Conservation (phyloP, 2,329 filamentous ascomycete species). For the Ophiostoma himal-ulmi region DNA sequence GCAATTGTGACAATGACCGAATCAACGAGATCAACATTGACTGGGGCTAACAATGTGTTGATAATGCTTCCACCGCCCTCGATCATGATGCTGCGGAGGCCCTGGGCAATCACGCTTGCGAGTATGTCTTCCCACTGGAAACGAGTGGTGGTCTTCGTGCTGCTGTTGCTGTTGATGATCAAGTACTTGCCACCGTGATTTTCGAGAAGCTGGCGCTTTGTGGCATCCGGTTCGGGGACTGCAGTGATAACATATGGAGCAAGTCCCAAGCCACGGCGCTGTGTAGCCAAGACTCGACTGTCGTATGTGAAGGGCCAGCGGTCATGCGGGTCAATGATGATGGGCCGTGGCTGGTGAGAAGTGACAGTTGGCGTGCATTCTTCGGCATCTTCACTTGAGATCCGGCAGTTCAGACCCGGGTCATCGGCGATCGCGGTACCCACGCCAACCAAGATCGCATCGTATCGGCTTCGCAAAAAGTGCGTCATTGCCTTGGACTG, state of each 20-base stretch:
- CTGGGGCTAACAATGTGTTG: conserved; percentile 66
- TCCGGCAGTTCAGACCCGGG: conserved; percentile 76
- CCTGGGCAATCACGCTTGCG: conserved; percentile 49
- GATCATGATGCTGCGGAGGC: conserved; percentile 77
- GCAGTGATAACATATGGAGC: conserved; percentile 67
- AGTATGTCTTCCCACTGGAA: conserved; percentile 63
- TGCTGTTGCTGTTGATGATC: conserved; percentile 29
- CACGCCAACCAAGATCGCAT: conserved; percentile 78
- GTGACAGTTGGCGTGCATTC: conserved; percentile 29
- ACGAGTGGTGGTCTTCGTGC: conserved; percentile 35
- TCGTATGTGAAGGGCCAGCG: conserved; percentile 60
- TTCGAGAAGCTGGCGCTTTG: conserved; percentile 40
- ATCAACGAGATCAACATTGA: conserved; percentile 55
- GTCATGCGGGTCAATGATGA: conserved; percentile 74
- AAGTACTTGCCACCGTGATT: conserved; percentile 51
- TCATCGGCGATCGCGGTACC: conserved; percentile 81
- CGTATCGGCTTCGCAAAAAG: conserved; percentile 73
- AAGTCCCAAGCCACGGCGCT: conserved; percentile 58
- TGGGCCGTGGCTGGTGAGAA: conserved; percentile 63
- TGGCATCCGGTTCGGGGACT: conserved; percentile 39
- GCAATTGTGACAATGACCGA: conserved; percentile 84
- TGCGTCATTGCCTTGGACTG: conserved; percentile 90
- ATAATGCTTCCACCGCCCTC: conserved; percentile 82
- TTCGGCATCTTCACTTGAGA: conserved; percentile 44
- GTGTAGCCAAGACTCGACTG: conserved; percentile 62